These are phyloP conservation scores for Fusarium albosuccineum DNA, from an alignment of 2,329 filamentous ascomycete genomes.

Conservation along the genomic window DNA sequence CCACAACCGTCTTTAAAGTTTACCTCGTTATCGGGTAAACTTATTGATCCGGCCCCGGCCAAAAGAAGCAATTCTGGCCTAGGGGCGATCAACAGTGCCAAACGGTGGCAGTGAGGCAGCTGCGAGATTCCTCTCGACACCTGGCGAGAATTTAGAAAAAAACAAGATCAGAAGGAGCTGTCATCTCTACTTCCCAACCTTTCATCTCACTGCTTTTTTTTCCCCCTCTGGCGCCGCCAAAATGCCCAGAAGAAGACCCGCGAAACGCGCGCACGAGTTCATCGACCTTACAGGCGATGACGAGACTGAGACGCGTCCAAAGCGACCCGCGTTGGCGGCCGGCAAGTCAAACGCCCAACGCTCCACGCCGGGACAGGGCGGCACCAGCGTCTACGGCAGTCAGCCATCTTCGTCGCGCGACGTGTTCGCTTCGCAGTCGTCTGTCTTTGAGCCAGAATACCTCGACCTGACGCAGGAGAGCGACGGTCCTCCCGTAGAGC, in stretches of 20 bases:
- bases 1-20: background rate
- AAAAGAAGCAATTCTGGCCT: constrained; percentile 35
- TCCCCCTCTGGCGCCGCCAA: background rate
- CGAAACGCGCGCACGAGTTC: constrained; percentile 55
- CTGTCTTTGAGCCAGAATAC: constrained; percentile 52
- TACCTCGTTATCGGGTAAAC: constrained; percentile 12
- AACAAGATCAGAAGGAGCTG: background rate
- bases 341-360: constrained; percentile 15
- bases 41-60: constrained; percentile 13
- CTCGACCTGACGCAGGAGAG: constrained; percentile 60
- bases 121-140: constrained; percentile 4
- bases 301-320: constrained; percentile 39
- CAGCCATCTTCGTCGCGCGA: constrained; percentile 33
- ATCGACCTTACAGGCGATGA: constrained; percentile 60
- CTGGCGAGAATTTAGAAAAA: background rate
- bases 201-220: background rate
- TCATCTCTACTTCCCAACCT: background rate
- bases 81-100: constrained; percentile 7
- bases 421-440: constrained; percentile 25
- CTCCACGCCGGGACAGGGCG: constrained; percentile 30
- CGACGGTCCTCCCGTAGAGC: constrained; percentile 57
- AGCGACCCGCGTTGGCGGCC: constrained; percentile 42
- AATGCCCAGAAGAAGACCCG: constrained; percentile 31
- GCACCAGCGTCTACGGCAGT: constrained; percentile 31
- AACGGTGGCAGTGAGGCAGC: background rate